phyloP scores from a whole-genome alignment of 2,329 filamentous ascomycete species.

The Sclerotinia spermophila region DNA sequence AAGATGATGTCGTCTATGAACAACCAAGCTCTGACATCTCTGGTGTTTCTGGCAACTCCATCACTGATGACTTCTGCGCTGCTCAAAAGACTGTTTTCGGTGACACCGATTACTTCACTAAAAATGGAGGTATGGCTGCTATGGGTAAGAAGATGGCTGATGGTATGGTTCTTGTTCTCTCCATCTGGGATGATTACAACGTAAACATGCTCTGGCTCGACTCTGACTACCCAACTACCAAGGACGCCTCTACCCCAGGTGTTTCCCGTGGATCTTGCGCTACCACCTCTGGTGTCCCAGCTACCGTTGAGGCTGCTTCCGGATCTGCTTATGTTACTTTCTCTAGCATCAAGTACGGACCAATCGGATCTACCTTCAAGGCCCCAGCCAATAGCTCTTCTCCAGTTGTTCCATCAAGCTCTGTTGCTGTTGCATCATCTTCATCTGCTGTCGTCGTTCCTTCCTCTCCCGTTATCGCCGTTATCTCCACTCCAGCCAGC shows the following conservation, averaged over 20 bases:
- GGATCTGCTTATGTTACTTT: constrained; percentile 51
- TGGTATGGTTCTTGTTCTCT: constrained; percentile 60
- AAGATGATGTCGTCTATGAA: constrained; percentile 48
- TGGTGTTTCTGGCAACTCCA: constrained; percentile 47
- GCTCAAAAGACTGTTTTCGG: constrained; percentile 49
- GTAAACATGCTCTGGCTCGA: constrained; percentile 69
- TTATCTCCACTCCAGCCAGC: neutral
- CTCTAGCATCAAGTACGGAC: constrained; percentile 56
- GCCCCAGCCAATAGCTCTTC: neutral
- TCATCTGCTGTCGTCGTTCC: neutral
- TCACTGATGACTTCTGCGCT: constrained; percentile 43
- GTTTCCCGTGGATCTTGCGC: constrained; percentile 50
- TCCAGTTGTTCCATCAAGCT: neutral
- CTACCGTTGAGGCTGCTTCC: constrained; percentile 45
- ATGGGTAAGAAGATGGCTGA: constrained; percentile 53
- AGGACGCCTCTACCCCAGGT: neutral
- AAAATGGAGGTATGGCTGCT: constrained; percentile 51
- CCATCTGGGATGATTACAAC: constrained; percentile 52
- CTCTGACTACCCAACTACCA: constrained; percentile 33
- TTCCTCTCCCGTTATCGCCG: neutral
- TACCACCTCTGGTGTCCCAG: constrained; percentile 49
- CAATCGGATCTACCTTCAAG: constrained; percentile 50
- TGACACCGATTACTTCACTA: constrained; percentile 50
- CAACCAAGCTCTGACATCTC: constrained; percentile 43
- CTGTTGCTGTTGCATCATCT: neutral